Evolutionary conservation across 257 asterid genomes (phyloP).

Genomic region (Solanum lycopersicoides): DNA sequence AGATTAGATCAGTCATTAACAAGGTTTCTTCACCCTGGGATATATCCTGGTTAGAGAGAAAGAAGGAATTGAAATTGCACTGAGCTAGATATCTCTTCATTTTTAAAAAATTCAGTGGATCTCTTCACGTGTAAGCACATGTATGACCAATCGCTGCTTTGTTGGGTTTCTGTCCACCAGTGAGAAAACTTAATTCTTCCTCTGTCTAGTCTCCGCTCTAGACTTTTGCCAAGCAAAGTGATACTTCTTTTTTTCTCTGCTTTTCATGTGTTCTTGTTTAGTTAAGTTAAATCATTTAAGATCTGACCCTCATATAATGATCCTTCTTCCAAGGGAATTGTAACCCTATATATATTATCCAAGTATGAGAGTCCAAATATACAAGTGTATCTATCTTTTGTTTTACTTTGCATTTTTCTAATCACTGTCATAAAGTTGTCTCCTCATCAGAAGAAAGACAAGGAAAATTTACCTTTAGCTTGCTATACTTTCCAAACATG

Average conservation of each 20-base stretch:
- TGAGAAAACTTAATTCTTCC: background rate
- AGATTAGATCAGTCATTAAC: constrained; percentile 9
- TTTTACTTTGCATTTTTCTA: background rate
- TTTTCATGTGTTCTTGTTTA: background rate
- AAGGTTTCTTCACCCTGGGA: background rate
- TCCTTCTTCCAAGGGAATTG: background rate
- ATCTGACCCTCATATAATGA: background rate
- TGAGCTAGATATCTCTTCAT: background rate
- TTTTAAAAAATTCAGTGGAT: background rate
- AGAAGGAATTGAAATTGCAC: background rate
- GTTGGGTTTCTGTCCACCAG: background rate
- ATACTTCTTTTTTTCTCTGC: background rate
- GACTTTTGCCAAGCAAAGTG: background rate
- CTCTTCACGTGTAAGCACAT: background rate
- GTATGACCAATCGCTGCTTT: background rate
- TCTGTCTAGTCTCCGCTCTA: background rate
- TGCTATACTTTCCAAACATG: background rate
- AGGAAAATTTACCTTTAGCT: background rate
- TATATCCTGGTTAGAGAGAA: background rate
- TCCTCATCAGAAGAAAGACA: background rate
- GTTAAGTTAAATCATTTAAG: background rate
- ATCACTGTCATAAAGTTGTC: background rate
- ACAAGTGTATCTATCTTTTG: background rate
- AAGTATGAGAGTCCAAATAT: background rate
- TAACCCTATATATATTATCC: background rate